Conservation (phyloP, 108 stramenopile genomes). For the Skeletonema costatum region DNA sequence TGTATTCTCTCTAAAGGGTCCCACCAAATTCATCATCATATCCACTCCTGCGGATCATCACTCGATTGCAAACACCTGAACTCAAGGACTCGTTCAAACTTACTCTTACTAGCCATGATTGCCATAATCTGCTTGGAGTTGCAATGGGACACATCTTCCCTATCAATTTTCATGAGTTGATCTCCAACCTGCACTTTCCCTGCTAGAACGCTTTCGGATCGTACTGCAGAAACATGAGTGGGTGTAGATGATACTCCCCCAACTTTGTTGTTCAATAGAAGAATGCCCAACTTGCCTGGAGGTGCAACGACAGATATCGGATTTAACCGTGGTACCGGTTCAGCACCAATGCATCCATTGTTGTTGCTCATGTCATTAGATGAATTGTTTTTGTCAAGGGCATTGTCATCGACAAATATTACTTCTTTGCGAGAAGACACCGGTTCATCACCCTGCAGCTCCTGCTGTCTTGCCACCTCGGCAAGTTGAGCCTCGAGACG, state of each 20-base stretch:
- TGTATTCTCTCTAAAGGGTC: no score
- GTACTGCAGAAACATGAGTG: conserved; percentile 86
- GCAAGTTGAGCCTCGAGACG: conserved; percentile 42
- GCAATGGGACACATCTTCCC: conserved; percentile 88
- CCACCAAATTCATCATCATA: conserved; percentile 29
- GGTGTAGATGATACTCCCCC: conserved; percentile 14
- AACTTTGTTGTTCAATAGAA: conserved; percentile 80
- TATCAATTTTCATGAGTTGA: conserved; percentile 86
- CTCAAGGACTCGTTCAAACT: conserved; percentile 81
- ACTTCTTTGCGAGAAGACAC: not conserved
- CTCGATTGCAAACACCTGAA: conserved; percentile 42
- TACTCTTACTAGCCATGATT: conserved; percentile 86
- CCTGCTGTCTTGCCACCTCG: conserved; percentile 30
- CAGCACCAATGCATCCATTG: conserved; percentile 18
- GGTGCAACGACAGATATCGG: conserved; percentile 69
- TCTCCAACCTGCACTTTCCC: conserved; percentile 82
- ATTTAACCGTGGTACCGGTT: conserved; percentile 24
- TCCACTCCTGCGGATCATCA: conserved; percentile 27
- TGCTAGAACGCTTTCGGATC: conserved; percentile 76
- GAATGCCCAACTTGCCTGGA: conserved; percentile 89
- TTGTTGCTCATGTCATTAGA: not conserved
- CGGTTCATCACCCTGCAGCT: not conserved
- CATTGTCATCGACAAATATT: not conserved
- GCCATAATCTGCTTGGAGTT: conserved; percentile 86
- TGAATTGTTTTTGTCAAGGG: not conserved